phyloP scores from a whole-genome alignment of 352 stramenopile genomes.

The Saprolegnia diclina region DNA sequence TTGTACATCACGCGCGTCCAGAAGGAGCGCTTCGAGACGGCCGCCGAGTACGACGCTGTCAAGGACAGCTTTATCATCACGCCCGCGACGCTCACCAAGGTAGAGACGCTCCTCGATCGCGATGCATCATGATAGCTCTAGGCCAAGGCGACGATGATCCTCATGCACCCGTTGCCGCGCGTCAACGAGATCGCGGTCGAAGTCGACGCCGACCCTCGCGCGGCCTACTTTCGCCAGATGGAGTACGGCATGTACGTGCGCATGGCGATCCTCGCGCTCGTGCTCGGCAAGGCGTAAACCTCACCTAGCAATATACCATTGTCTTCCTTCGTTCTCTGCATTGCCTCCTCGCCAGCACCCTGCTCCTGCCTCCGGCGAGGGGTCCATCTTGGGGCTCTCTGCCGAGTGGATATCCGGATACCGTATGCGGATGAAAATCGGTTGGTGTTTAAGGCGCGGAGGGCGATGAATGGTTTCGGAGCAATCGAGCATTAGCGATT shows the following conservation, averaged over 20 bases:
- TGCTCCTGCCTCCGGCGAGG: neutral
- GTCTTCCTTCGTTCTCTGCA: neutral
- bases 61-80: constrained; percentile 89
- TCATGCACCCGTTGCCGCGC: constrained; percentile 98
- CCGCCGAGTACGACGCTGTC: constrained; percentile 92
- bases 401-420: constrained; percentile 1
- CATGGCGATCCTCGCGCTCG: constrained; percentile 96
- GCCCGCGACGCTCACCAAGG: constrained; percentile 46
- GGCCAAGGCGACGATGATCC: constrained; percentile 89
- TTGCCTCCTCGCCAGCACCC: neutral
- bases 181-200: constrained; percentile 96
- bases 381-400: neutral
- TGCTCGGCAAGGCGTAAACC: constrained; percentile 78
- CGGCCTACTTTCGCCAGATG: constrained; percentile 97
- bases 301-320: neutral
- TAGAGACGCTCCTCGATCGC: neutral
- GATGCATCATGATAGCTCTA: neutral
- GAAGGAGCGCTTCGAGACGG: constrained; percentile 94
- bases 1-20: constrained; percentile 99
- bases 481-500: constrained; percentile 26
- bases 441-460: constrained; percentile 1
- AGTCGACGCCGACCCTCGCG: constrained; percentile 93
- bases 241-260: constrained; percentile 98
- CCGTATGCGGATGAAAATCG: constrained; percentile 24
- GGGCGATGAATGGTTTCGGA: neutral